phyloP scores from a whole-genome alignment of 202 grass and related monocot species.

The Setaria viridis region DNA sequence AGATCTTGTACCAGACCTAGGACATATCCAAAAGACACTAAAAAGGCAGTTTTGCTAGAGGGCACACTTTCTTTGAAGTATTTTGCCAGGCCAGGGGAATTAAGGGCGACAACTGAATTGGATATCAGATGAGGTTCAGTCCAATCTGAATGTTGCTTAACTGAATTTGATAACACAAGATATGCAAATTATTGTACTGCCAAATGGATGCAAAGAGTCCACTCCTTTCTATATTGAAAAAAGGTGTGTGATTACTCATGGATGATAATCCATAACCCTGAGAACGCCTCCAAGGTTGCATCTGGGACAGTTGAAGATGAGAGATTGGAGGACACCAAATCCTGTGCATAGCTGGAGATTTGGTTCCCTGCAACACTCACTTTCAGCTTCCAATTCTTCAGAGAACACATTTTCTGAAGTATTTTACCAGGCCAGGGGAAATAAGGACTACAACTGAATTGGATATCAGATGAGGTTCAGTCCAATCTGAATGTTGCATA shows the following conservation, averaged over 20 bases:
- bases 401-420: too few relatives aligned
- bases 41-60: background rate
- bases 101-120: background rate
- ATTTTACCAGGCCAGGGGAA: too few relatives aligned
- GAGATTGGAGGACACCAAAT: constrained; percentile 5
- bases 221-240: background rate
- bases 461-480: constrained; percentile 17
- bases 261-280: background rate
- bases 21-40: background rate
- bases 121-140: constrained; percentile 17
- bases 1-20: background rate
- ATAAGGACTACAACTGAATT: background rate
- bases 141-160: background rate
- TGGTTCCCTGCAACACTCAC: constrained; percentile 53
- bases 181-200: background rate
- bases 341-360: background rate
- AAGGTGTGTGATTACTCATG: background rate
- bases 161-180: background rate
- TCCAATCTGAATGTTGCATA: background rate
- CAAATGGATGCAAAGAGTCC: background rate
- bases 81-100: too few relatives aligned
- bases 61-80: background rate
- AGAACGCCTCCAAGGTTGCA: background rate
- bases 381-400: constrained; percentile 1
- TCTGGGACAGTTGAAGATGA: constrained; percentile 2